Conservation (phyloP, 2,329 filamentous ascomycete genomes). For the Neonectria sp. region DNA sequence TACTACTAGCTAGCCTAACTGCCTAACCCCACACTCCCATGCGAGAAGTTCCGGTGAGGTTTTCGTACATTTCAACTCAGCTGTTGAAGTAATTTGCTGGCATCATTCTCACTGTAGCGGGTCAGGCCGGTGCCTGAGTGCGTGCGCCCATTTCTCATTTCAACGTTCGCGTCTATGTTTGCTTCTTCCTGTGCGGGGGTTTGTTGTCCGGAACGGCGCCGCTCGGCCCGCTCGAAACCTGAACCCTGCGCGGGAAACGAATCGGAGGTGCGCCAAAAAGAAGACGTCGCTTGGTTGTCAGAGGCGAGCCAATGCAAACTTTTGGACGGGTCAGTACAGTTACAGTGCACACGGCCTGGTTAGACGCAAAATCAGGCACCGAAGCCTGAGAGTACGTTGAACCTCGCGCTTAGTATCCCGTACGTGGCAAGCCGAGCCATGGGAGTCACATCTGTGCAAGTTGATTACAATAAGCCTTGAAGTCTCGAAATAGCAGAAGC, state of each 20-base stretch:
- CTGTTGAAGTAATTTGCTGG: neutral
- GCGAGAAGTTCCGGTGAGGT: neutral
- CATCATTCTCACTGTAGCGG: neutral
- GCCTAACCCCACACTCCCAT: neutral
- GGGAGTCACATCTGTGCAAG: neutral
- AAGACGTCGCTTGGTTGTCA: neutral
- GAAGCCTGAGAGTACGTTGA: neutral
- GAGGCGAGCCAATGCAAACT: neutral
- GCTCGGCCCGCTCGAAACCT: conserved; percentile 6
- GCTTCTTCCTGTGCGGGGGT: conserved; percentile 9
- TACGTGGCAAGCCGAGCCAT: neutral
- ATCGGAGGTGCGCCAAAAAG: neutral
- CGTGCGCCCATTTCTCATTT: neutral
- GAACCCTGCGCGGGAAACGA: neutral
- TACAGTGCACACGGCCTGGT: neutral
- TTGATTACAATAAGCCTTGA: neutral
- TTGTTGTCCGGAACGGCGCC: neutral
- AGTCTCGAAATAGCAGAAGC: neutral
- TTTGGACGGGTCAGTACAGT: neutral
- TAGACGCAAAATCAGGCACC: neutral
- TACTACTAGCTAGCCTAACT: neutral
- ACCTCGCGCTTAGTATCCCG: neutral
- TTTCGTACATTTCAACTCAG: neutral
- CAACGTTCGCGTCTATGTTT: conserved; percentile 15
- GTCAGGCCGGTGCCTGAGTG: neutral